Conservation (phyloP, 805 yeast genomes). For the Suhomyces faveliae region DNA sequence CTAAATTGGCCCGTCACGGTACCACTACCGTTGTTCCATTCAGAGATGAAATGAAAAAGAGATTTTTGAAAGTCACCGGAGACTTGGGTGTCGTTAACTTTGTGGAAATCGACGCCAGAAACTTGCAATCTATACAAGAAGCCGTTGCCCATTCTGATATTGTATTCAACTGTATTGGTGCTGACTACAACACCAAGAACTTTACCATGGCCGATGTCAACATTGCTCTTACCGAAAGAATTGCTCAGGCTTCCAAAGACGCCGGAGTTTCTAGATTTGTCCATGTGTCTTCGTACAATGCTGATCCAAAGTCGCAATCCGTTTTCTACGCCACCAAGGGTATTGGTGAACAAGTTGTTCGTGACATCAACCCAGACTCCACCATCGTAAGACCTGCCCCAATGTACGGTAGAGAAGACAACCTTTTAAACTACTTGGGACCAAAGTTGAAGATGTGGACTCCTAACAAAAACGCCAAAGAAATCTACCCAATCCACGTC, state of each 20-base stretch:
- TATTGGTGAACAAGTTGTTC: conserved; percentile 68
- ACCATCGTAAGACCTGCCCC: conserved; percentile 87
- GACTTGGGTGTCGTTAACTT: conserved; percentile 86
- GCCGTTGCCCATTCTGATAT: conserved; percentile 79
- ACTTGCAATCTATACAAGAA: conserved; percentile 70
- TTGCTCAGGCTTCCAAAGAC: conserved; percentile 68
- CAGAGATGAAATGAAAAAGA: conserved; percentile 73
- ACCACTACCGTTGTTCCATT: conserved; percentile 75
- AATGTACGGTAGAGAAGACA: conserved; percentile 73
- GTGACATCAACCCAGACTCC: conserved; percentile 65
- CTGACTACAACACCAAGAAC: conserved; percentile 73
- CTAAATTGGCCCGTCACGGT: conserved; percentile 80
- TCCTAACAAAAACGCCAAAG: conserved; percentile 62
- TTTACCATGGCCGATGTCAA: conserved; percentile 81
- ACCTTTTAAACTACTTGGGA: conserved; percentile 60
- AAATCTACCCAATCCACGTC: conserved; percentile 70
- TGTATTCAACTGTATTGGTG: conserved; percentile 77
- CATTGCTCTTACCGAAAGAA: conserved; percentile 74
- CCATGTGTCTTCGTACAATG: conserved; percentile 79
- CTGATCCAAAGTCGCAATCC: conserved; percentile 64
- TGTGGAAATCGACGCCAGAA: conserved; percentile 80
- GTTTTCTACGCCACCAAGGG: conserved; percentile 79
- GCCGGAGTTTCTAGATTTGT: conserved; percentile 70
- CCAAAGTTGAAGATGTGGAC: conserved; percentile 60
- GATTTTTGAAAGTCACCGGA: conserved; percentile 79